Evolutionary conservation across 306 rosid species (phyloP).

Genomic region (Bauhinia variegata): DNA sequence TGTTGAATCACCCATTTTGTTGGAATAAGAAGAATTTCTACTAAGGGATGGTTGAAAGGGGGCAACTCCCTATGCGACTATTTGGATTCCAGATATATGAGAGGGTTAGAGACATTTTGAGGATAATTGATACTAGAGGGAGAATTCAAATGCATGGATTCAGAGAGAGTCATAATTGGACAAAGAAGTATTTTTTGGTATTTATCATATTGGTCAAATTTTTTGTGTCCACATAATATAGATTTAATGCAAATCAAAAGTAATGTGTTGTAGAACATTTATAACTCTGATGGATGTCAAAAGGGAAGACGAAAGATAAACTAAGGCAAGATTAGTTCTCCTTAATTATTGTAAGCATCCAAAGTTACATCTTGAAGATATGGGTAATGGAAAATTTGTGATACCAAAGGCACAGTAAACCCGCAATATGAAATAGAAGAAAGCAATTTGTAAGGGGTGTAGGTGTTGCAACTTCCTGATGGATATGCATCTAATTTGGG

Average conservation of each 20-base stretch:
- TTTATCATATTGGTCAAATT: no score
- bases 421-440: no score
- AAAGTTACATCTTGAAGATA: background rate
- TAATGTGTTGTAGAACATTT: no score
- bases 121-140: background rate
- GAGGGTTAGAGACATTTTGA: background rate
- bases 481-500: background rate
- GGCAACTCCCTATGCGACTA: background rate
- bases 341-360: background rate
- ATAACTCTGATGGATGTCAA: no score
- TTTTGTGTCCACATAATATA: no score
- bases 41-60: background rate
- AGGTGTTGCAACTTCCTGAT: background rate
- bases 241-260: no score
- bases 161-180: background rate
- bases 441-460: no score
- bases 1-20: background rate
- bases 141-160: no score
- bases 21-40: no score
- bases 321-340: no score
- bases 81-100: background rate
- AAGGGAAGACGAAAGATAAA: no score
- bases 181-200: background rate
- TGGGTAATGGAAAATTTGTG: background rate
- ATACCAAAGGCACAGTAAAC: no score